Conservation (phyloP, 2,329 filamentous ascomycete genomes). For the Calonectria fujianensis region DNA sequence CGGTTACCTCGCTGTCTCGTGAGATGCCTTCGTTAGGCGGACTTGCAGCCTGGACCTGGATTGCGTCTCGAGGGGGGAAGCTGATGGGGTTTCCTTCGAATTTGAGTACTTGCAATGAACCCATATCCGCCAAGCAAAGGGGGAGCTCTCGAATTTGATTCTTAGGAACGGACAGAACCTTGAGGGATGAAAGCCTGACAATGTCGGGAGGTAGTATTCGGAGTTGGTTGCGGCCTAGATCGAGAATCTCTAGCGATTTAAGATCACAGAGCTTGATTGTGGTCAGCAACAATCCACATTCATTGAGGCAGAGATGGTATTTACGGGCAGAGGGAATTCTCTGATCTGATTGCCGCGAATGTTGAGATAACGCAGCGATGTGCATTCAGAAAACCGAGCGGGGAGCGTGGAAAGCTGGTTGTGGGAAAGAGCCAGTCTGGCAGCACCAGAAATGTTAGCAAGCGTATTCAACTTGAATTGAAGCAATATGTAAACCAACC, state of each 20-base stretch:
- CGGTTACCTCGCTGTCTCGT: conserved; percentile 77
- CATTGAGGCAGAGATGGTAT: conserved; percentile 43
- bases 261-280: conserved; percentile 85
- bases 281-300: conserved; percentile 51
- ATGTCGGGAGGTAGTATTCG: conserved; percentile 86
- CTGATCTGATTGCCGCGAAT: conserved; percentile 84
- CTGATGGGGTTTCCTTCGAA: conserved; percentile 90
- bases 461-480: conserved; percentile 12
- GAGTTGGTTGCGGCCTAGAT: conserved; percentile 92
- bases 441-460: conserved; percentile 43
- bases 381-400: conserved; percentile 83
- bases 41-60: conserved; percentile 75
- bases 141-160: conserved; percentile 92
- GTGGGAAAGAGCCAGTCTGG: conserved; percentile 86
- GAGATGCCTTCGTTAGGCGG: conserved; percentile 73
- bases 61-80: conserved; percentile 83
- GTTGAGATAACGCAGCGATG: conserved; percentile 86
- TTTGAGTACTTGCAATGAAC: conserved; percentile 90
- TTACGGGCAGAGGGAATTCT: conserved; percentile 76
- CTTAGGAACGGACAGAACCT: conserved; percentile 90
- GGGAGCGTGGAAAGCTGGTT: conserved; percentile 84
- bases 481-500: conserved; percentile 67
- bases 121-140: conserved; percentile 90
- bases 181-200: conserved; percentile 86
- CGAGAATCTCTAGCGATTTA: conserved; percentile 91